Evolutionary conservation across 2,329 filamentous ascomycete genomes (phyloP), one percentile per base, ranked within the genome.

Genomic region (Apiospora pterosperma): DNA sequence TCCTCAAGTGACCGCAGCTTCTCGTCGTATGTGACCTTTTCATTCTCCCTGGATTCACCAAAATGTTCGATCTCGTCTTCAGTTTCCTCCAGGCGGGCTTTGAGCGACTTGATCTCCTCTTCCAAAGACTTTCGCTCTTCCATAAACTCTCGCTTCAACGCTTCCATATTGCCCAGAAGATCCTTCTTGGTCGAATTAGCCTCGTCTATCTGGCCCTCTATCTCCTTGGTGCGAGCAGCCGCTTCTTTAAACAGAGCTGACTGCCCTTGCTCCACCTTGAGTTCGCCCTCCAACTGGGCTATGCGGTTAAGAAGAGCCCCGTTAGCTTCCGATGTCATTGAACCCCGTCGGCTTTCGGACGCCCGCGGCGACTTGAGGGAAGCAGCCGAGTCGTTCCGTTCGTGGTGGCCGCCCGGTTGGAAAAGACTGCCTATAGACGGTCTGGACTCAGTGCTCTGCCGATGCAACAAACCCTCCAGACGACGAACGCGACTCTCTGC

Each of bases 61-160:
- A 95, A 87, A 66, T 93, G 86, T 71, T 97, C 94, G 62, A 98
- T 87, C 73, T 97, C 94, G 72, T 97, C 94, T 77, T 99, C 96
- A 6, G 91, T 85, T 70, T 98, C 93, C 74, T 98, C 96, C 0
- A 96, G 82, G 62, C 90, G 91, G 63, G 89, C 83, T 73, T 91
- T 94, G 64, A 94, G 85, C 16, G 86, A 85, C 70, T 89, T 90
- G 64, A 96, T 89, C 74, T 98, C 94, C 19, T 87, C 84, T 70
- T 97, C 92, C 0, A 98, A 82, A 11, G 89, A 91, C 72, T 91
- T 92, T 42, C 96, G 88, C 76, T 98, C 95, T 61, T 90, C 88
- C 39, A 91, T 84, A 70, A 97, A 97, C 73, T 98, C 96, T 31
- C 88, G 88, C 77, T 97, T 93, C 69, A 96, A 87, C 14, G 94